Base-by-base conservation (phyloP, 805 yeast genomes). In the Starmerella scarabaei region DNA sequence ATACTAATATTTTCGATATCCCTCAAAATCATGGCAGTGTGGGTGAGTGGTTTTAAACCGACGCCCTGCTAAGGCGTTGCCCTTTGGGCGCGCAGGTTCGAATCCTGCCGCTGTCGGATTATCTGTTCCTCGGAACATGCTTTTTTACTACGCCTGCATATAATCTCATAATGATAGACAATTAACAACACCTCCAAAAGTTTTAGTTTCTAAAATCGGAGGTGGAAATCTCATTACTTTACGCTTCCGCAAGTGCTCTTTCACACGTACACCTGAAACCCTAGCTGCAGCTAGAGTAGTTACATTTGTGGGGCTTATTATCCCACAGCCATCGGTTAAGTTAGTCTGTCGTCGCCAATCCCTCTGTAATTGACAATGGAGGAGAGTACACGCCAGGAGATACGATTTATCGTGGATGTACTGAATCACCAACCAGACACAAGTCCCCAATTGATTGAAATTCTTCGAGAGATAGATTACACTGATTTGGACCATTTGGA, bases 61-160 rank as follows among this genome's bases (percentile, higher is more conserved):
- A 46, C 50, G 50, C 50, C 50, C 50, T 46, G 50, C 50, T 46
- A 46, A 46, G 50, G 50, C 50, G 50, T 46, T 47, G 50, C 50
- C 50, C 50, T 47, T 40, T 45, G 50, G 50, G 50, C 50, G 50
- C 50, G 50, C 50, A 47, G 50, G 50, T 47, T 47, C 50, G 50
- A 47, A 47, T 47, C 50, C 50, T 47, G 50, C 50, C 45, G 41
- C 50, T 46, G 50, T 46, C 50, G 50, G 21, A 21, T 37, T n/a
- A 24, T 38, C 36, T 32, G 11, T 6, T 15, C 14, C 16, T 28
- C 31, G 14, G 14, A 28, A 7, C 31, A 11, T 11, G 11, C 11
- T 23, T 23, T 23, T 7, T 23, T 8, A 23, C 27, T 7, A 12
- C 12, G 27, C n/a, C n/a, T n/a, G n/a, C n/a, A n/a, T n/a, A 23